A percentile compares a stretch with the other conserved stretches of the same genome.
phyloP scores from a whole-genome alignment of 768 basidiomycete species.

The Mrakia gelida region DNA sequence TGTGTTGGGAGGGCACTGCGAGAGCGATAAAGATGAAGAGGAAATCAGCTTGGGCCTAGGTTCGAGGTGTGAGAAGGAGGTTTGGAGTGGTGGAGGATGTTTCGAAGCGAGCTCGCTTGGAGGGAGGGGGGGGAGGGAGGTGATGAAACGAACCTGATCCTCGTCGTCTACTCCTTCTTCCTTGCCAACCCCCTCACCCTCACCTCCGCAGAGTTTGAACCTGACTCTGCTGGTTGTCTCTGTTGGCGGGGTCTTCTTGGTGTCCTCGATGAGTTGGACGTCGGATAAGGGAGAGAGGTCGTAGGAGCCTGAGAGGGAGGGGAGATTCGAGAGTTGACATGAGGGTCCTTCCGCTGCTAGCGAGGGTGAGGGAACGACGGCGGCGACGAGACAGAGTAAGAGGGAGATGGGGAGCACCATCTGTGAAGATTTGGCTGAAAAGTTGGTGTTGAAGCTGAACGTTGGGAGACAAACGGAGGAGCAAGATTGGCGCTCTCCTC shows the following conservation, averaged over 20 bases:
- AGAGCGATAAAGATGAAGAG: neutral
- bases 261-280: neutral
- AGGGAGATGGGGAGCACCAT: neutral
- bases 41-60: too few species aligned
- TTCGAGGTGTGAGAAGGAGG: neutral
- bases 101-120: neutral
- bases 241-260: slow-evolving; percentile 41
- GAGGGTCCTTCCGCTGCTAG: neutral
- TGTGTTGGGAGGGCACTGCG: slow-evolving; percentile 42
- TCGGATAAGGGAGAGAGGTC: slow-evolving; percentile 16
- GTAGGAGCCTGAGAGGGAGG: neutral
- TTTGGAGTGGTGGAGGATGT: neutral
- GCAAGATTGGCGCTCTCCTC: neutral
- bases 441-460: neutral
- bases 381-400: neutral
- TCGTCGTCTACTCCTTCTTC: slow-evolving; percentile 41
- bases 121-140: neutral
- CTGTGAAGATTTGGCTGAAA: neutral
- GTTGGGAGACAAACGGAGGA: neutral
- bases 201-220: slow-evolving; percentile 39
- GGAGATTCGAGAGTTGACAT: neutral
- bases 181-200: slow-evolving; percentile 34
- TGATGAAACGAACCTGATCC: slow-evolving; percentile 41
- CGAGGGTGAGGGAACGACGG: neutral
- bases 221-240: slow-evolving; percentile 38